Evolutionary conservation across 192 early-diverging fungal species (phyloP), one percentile per base, ranked within the genome.

Genomic region (Paraglomus occultum): DNA sequence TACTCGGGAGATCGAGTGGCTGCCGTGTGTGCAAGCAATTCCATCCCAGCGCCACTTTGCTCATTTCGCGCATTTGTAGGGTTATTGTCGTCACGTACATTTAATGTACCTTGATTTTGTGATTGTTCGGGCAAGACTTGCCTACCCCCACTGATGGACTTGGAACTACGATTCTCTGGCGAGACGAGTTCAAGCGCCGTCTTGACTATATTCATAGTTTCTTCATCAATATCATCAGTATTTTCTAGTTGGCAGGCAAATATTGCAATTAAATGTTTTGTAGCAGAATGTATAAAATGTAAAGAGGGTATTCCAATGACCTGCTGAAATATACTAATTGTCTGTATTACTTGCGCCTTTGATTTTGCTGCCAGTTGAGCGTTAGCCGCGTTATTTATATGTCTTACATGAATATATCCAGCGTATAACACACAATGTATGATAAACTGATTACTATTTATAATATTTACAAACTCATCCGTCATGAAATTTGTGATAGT

Each of bases 371-470:
- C 12, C 12, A 8, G 49, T 42, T 18, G 31, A 31, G 31, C 31
- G 31, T 31, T 31, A 31, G 31, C 14, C 8, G 31, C 11, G 38
- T 67, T 39, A 17, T 52, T 51, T 10, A 67, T 12, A 42, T 67
- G 50, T 38, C 12, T 43, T 31, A 67, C 43, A 18, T 67, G 64
- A 53, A 67, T 52, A 40, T 20, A 67, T 40, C 64, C 64, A 22
- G 64, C 64, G 52, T 67, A 67, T 18, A 67, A 40, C 22, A 6
- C 64, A 18, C 64, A 53, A 52, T 67, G 50, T 46, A 18, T 43
- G 14, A 67, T 67, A 52, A 67, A 67, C 52, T 40, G 51, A 7
- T 51, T 52, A 67, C 64, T 67, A 44, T 40, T 67, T 43, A 51
- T 67, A n/a, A 67, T 52, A 9, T 31, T 8, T 11, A 67, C 49